Conservation (phyloP, 192 early-diverging fungal species). For the Linnemannia elongata region DNA sequence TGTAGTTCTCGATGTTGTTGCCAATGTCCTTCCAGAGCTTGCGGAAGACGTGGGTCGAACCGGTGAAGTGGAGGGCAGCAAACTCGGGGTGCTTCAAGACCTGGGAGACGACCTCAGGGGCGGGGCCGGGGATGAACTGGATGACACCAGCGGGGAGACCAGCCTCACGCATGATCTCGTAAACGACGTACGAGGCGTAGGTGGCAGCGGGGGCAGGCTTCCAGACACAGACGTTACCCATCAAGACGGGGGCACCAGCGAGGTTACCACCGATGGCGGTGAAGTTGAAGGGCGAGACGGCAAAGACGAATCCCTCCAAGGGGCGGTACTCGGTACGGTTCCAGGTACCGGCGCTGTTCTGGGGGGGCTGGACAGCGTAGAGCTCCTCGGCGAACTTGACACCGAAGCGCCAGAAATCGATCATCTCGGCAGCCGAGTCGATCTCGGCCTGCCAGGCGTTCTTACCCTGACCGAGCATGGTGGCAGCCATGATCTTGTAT, state of each 20-base stretch:
- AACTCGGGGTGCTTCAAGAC: slow-evolving; percentile 93
- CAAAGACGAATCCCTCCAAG: slow-evolving; percentile 98
- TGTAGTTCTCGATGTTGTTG: slow-evolving; percentile 91
- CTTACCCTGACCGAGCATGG: slow-evolving; percentile 99
- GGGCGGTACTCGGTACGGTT: slow-evolving; percentile 97
- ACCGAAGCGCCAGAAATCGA: slow-evolving; percentile 97
- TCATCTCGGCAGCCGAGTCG: slow-evolving; percentile 95
- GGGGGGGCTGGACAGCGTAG: slow-evolving; percentile 92
- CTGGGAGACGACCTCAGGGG: slow-evolving; percentile 82
- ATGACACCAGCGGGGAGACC: slow-evolving; percentile 97
- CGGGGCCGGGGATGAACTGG: slow-evolving; percentile 95
- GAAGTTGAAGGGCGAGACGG: slow-evolving; percentile 99
- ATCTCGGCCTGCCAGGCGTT: slow-evolving; percentile 99
- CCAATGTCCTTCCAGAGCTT: slow-evolving; percentile 93
- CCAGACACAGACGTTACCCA: slow-evolving; percentile 99
- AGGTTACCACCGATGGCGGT: slow-evolving; percentile 99
- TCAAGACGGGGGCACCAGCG: slow-evolving; percentile 91
- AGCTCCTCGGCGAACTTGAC: slow-evolving; percentile 94
- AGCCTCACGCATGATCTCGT: slow-evolving; percentile 93
- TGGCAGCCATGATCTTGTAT: slow-evolving; percentile 90
- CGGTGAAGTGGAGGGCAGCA: slow-evolving; percentile 97
- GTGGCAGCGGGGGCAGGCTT: slow-evolving; percentile 93
- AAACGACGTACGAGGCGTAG: slow-evolving; percentile 92
- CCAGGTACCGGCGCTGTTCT: slow-evolving; percentile 88
- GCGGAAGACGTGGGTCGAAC: slow-evolving; percentile 93